A percentile compares a stretch with the other conserved stretches of the same genome.
These are phyloP conservation scores for Suillus subalutaceus DNA, from an alignment of 768 basidiomycete species.

Conservation along the genomic window DNA sequence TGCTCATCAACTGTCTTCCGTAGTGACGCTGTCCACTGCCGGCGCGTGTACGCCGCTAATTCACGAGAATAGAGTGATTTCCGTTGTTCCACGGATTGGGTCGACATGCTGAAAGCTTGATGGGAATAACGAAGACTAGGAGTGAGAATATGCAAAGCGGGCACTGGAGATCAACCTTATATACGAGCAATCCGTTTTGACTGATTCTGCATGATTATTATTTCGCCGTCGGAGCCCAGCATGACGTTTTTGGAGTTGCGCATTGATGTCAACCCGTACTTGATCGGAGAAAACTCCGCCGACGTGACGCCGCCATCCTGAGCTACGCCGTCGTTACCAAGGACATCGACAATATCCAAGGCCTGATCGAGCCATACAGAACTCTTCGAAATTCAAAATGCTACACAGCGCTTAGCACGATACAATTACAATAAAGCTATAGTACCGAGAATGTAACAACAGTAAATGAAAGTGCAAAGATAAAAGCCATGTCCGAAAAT, in stretches of 20 bases:
- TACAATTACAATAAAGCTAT: slow-evolving; percentile 36
- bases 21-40: slow-evolving; percentile 20
- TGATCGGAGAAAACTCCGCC: not conserved
- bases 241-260: slow-evolving; percentile 7
- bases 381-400: not conserved
- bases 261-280: not conserved
- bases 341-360: not conserved
- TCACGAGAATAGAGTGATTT: slow-evolving; percentile 22
- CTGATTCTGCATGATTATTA: not conserved
- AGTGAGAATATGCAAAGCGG: too few relatives aligned
- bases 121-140: not conserved
- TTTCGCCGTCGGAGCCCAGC: not conserved
- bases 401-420: not conserved
- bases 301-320: not conserved
- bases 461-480: slow-evolving; percentile 17
- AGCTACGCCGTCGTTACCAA: not conserved
- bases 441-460: slow-evolving; percentile 26
- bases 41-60: slow-evolving; percentile 24
- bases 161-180: not conserved
- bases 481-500: slow-evolving; percentile 14
- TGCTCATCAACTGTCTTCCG: slow-evolving; percentile 17
- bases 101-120: slow-evolving; percentile 9
- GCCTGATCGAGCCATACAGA: not conserved
- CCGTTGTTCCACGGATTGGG: slow-evolving; percentile 9
- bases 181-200: not conserved